Base-by-base conservation (phyloP, 192 early-diverging fungal genomes). In the Entomortierella lignicola region DNA sequence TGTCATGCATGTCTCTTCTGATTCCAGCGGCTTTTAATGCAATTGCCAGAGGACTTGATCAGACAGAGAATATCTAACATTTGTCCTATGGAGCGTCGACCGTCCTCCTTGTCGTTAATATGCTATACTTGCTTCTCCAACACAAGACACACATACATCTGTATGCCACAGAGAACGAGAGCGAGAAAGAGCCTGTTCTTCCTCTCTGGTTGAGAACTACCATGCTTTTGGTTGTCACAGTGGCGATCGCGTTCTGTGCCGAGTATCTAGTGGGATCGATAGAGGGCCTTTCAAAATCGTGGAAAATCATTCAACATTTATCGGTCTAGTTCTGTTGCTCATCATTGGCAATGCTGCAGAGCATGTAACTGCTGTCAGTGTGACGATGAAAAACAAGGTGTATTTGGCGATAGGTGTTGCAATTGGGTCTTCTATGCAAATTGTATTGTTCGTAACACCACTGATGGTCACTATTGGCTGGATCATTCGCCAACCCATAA, bases 331-430 rank as follows among this genome's bases (percentile, higher is more conserved):
- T 70, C 66, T 98, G 15, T 69, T 98, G 39, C 95, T 96, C 4
- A 93, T 97, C 42, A 95, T 97, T 25, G 96, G 95, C 37, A 96
- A 96, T 63, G 94, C 93, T 4, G 93, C 94, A 20, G 91, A 94
- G 84, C 94, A 97, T 72, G 88, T 94, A 30, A 95, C 93, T 0
- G 95, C 95, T 25, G 85, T 95, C 25, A 89, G 88, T 1, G 90
- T 89, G 15, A 92, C 95, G 2, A 88, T 93, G 56, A 90, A 92
- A 71, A 90, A 96, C 86, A 96, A 96, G 83, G 96, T 95, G 95
- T 94, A 98, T 70, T 72, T 98, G 44, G 92, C 94, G 0, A 87
- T 98, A 60, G 89, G 93, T 55, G 92, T 97, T 23, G 95, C 96
- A 26, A 84, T 97, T 8, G 97, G 96, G 20, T 93, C 91, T 7